These are phyloP conservation scores for Oleoguttula mirabilis DNA, from an alignment of 495 filamentous ascomycete genomes.

Conservation along the genomic window DNA sequence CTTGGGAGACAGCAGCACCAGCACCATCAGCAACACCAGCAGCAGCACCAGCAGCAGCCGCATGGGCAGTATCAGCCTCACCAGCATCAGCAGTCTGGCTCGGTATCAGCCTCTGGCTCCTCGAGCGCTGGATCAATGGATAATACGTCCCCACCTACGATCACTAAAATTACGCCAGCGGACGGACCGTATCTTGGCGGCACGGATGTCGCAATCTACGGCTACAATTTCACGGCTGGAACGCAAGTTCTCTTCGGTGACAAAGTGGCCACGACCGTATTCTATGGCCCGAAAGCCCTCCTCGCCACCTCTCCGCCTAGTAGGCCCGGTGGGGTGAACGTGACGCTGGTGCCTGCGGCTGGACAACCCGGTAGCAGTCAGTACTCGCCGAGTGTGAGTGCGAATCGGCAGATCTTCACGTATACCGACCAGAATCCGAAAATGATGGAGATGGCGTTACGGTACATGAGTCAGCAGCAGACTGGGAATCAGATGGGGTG, in stretches of 20 bases:
- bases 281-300: constrained; percentile 69
- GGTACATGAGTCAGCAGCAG: constrained; percentile 7
- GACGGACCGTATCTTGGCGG: constrained; percentile 74
- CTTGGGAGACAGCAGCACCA: constrained; percentile 4
- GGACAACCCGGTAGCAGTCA: background rate
- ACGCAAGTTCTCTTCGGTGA: constrained; percentile 83
- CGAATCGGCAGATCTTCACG: constrained; percentile 41
- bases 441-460: constrained; percentile 16
- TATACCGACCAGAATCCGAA: constrained; percentile 47
- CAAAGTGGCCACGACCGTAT: constrained; percentile 63
- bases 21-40: constrained; percentile 1
- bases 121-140: constrained; percentile 15
- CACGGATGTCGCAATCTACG: constrained; percentile 72
- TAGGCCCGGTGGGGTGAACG: constrained; percentile 56
- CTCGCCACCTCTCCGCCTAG: constrained; percentile 75
- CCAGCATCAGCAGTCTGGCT: too few species aligned
- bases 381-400: background rate
- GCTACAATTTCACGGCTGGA: constrained; percentile 64
- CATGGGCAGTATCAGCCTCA: constrained; percentile 6
- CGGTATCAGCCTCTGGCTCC: too few species aligned
- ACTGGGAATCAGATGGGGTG: background rate
- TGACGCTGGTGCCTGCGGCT: constrained; percentile 41
- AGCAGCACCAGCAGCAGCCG: constrained; percentile 8
- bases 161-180: constrained; percentile 65
- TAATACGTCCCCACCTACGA: constrained; percentile 40